Evolutionary conservation across 306 rosid genomes (phyloP).

Genomic region (Oxytropis ochrocephala): DNA sequence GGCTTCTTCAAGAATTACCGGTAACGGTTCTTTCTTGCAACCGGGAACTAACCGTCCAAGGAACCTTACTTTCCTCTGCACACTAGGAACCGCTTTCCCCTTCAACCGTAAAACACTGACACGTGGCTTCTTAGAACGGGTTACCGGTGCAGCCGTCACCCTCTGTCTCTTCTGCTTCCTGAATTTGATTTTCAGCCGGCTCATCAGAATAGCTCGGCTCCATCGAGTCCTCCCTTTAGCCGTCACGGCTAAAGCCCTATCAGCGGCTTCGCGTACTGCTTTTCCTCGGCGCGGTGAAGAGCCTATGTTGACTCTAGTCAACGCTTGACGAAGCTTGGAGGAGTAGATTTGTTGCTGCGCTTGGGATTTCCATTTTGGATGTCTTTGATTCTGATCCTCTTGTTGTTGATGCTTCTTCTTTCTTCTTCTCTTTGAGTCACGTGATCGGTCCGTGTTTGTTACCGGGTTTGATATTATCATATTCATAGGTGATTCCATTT

Average conservation of each 20-base stretch:
- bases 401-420: conserved; percentile 32
- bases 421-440: conserved; percentile 49
- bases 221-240: conserved; percentile 84
- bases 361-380: conserved; percentile 64
- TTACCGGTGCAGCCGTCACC: background rate
- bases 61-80: conserved; percentile 64
- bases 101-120: conserved; percentile 58
- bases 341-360: conserved; percentile 74
- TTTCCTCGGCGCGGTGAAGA: conserved; percentile 36
- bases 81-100: conserved; percentile 65
- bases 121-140: conserved; percentile 42
- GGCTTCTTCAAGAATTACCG: conserved; percentile 83
- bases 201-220: conserved; percentile 84
- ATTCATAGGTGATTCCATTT: conserved; percentile 40
- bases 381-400: conserved; percentile 34
- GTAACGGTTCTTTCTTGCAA: conserved; percentile 75
- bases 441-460: conserved; percentile 42
- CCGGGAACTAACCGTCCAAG: conserved; percentile 93
- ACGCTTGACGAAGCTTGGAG: conserved; percentile 62
- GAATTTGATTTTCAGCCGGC: conserved; percentile 67
- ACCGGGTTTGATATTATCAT: conserved; percentile 40
- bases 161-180: conserved; percentile 46
- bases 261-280: conserved; percentile 79
- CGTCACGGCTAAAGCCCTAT: conserved; percentile 67
- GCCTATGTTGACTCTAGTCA: conserved; percentile 41